Evolutionary conservation across 768 basidiomycete species (phyloP).

Genomic region (Pisolithus marmoratus): DNA sequence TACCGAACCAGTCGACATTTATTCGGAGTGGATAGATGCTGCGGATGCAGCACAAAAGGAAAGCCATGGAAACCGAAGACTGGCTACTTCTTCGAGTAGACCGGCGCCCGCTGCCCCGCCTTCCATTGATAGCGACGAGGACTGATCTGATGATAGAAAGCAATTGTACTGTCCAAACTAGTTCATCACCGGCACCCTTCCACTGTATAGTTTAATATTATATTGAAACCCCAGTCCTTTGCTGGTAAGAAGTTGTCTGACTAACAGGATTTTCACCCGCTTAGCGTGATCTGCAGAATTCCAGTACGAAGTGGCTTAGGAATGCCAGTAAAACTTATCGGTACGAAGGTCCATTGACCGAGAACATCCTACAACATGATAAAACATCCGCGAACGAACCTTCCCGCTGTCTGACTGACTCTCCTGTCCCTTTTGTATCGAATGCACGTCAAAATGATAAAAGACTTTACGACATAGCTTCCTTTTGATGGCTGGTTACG

Average conservation of each 20-base stretch:
- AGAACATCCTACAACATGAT: no score
- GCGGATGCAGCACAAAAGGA: slow-evolving; percentile 77
- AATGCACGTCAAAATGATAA: no score
- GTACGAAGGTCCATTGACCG: no score
- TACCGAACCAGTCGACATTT: slow-evolving; percentile 84
- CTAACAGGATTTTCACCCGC: no score
- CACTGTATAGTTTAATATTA: slow-evolving; percentile 14
- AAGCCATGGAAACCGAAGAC: slow-evolving; percentile 46
- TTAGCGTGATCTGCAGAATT: no score
- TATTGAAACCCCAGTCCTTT: no score
- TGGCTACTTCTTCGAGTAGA: slow-evolving; percentile 47
- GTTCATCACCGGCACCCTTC: background rate
- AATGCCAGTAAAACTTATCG: no score
- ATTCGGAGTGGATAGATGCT: slow-evolving; percentile 89
- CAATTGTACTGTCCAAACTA: background rate
- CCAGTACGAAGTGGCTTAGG: no score
- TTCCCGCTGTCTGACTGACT: no score
- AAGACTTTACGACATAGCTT: background rate
- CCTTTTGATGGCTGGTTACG: slow-evolving; percentile 6
- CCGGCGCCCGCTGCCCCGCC: slow-evolving; percentile 24
- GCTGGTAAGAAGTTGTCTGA: no score
- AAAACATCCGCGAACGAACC: no score
- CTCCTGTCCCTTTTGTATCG: no score
- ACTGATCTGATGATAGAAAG: slow-evolving; percentile 25
- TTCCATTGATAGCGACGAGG: slow-evolving; percentile 45